Percentiles rank a stretch among this genome's conserved stretches.
These are phyloP conservation scores for Arthrinium puccinioides DNA, from an alignment of 2,329 filamentous ascomycete species.

Conservation along the genomic window DNA sequence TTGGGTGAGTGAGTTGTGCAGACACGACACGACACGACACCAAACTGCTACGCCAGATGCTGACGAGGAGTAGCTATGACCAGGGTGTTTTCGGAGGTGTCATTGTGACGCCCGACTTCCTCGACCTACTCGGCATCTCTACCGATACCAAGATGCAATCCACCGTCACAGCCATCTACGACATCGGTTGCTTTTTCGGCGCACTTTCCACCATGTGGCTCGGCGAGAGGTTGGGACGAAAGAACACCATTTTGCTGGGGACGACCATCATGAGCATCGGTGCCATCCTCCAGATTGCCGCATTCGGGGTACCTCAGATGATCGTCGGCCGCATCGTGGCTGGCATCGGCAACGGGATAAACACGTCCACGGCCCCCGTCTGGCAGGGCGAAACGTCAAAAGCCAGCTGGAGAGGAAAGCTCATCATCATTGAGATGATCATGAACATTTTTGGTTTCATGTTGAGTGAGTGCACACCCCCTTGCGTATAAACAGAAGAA, in stretches of 20 bases:
- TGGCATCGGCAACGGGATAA: constrained; percentile 40
- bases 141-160: constrained; percentile 16
- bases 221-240: constrained; percentile 25
- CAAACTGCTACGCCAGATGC: background rate
- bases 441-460: constrained; percentile 24
- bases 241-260: constrained; percentile 24
- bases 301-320: constrained; percentile 30
- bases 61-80: constrained; percentile 22
- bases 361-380: constrained; percentile 28
- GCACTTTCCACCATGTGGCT: constrained; percentile 23
- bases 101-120: constrained; percentile 43
- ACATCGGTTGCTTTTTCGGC: constrained; percentile 54
- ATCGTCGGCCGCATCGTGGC: constrained; percentile 35
- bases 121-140: constrained; percentile 34
- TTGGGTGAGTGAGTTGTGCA: constrained; percentile 11
- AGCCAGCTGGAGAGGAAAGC: constrained; percentile 21
- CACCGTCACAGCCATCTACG: constrained; percentile 51
- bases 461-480: constrained; percentile 8
- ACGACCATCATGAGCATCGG: constrained; percentile 25
- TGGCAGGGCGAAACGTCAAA: constrained; percentile 31
- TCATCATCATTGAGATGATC: constrained; percentile 24
- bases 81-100: constrained; percentile 48
- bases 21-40: background rate
- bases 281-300: constrained; percentile 25
- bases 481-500: background rate